Percentiles rank a stretch among this genome's conserved stretches.
Conservation (phyloP, 2,329 filamentous ascomycete species). For the Fusarium multiceps region DNA sequence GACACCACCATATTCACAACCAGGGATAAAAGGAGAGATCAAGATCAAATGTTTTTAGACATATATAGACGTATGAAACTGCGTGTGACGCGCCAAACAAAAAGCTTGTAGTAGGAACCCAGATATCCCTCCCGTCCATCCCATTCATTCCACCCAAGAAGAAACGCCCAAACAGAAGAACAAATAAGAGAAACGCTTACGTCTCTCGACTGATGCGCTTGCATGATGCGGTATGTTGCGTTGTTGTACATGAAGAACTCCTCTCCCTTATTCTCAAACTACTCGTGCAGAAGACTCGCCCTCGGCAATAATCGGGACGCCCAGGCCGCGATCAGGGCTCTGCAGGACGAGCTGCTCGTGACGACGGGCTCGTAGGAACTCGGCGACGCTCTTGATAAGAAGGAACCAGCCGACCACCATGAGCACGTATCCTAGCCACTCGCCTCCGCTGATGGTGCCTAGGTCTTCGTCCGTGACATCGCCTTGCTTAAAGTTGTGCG, state of each 20-base stretch:
- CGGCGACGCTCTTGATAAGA: conserved; percentile 90
- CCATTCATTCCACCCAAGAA: conserved; percentile 22
- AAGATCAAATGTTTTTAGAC: conserved; percentile 26
- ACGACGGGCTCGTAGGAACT: conserved; percentile 86
- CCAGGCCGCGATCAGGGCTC: conserved; percentile 88
- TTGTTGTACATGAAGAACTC: conserved; percentile 35
- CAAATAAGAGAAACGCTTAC: conserved; percentile 22
- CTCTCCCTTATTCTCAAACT: conserved; percentile 61
- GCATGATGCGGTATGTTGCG: conserved; percentile 19
- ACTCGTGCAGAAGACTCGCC: conserved; percentile 83
- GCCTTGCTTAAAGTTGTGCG: conserved; percentile 85
- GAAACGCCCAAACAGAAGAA: conserved; percentile 31
- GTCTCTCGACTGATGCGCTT: conserved; percentile 35
- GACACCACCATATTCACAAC: not conserved
- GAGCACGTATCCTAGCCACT: conserved; percentile 90
- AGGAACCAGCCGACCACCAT: conserved; percentile 99
- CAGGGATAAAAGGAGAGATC: not conserved
- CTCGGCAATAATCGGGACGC: conserved; percentile 85
- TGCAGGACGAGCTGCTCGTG: conserved; percentile 95
- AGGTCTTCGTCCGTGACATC: conserved; percentile 65
- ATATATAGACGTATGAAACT: conserved; percentile 38
- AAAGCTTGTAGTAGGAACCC: conserved; percentile 38
- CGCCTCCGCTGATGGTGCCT: conserved; percentile 73
- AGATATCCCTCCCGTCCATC: conserved; percentile 24
- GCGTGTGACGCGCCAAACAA: conserved; percentile 41